phyloP scores from a whole-genome alignment of 1,284 basidiomycete species.

The Rhizoctonia solani region DNA sequence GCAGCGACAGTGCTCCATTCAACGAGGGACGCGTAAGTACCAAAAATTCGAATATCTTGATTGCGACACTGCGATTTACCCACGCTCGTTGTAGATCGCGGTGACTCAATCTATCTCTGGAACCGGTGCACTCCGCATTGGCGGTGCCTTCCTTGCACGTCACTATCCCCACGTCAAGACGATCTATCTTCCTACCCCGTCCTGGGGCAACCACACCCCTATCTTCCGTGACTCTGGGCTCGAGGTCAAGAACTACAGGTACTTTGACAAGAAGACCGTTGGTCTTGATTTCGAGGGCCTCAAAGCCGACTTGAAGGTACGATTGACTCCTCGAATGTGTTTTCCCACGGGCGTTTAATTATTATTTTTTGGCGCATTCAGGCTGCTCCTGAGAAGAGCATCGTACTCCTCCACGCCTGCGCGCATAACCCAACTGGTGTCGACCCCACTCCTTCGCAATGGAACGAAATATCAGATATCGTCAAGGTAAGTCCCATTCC shows the following conservation, averaged over 20 bases:
- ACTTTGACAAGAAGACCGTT: conserved; percentile 94
- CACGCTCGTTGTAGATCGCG: conserved; percentile 63
- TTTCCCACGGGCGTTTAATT: not conserved
- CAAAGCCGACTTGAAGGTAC: conserved; percentile 80
- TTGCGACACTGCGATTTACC: conserved; percentile 32
- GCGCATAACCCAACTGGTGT: conserved; percentile 92
- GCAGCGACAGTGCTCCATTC: conserved; percentile 76
- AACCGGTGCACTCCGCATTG: conserved; percentile 96
- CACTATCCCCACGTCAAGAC: conserved; percentile 88
- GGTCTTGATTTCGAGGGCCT: conserved; percentile 93
- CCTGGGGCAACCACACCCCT: conserved; percentile 96
- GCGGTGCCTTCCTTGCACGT: conserved; percentile 88
- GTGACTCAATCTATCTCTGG: conserved; percentile 97
- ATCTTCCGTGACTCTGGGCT: conserved; percentile 78
- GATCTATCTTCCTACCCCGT: conserved; percentile 92
- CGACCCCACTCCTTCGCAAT: conserved; percentile 93
- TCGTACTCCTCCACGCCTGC: conserved; percentile 89
- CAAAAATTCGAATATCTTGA: not conserved
- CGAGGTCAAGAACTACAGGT: conserved; percentile 90
- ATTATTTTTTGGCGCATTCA: conserved; percentile 42
- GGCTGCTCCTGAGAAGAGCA: conserved; percentile 76
- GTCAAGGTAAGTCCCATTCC: conserved; percentile 55
- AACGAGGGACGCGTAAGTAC: conserved; percentile 76
- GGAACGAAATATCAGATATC: conserved; percentile 88
- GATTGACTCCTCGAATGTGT: conserved; percentile 39